phyloP scores from a whole-genome alignment of 192 early-diverging fungal genomes.

The Backusella luteola region DNA sequence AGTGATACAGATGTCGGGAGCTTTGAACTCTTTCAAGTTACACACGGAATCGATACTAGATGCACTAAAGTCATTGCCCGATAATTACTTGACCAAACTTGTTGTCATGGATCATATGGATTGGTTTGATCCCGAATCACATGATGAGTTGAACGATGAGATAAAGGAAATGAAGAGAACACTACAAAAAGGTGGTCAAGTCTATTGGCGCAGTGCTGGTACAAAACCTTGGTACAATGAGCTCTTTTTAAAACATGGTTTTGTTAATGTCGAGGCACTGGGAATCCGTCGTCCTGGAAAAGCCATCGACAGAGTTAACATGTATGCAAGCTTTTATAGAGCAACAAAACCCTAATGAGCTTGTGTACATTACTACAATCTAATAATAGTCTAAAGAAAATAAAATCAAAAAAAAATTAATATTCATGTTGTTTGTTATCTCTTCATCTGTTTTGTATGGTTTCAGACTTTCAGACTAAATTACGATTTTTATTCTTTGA shows the following conservation, averaged over 20 bases:
- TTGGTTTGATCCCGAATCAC: conserved; percentile 59
- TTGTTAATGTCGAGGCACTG: conserved; percentile 57
- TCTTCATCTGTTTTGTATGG: too few species aligned
- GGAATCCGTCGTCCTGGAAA: conserved; percentile 63
- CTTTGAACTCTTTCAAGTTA: conserved; percentile 64
- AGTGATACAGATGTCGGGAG: conserved; percentile 12
- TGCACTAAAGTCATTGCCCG: conserved; percentile 54
- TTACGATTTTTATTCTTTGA: too few species aligned
- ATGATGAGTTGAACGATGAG: conserved; percentile 68
- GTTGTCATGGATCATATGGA: conserved; percentile 91
- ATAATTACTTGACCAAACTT: conserved; percentile 70
- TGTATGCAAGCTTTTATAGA: conserved; percentile 74
- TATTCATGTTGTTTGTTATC: not conserved
- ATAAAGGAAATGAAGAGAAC: conserved; percentile 62
- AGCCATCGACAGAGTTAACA: conserved; percentile 82
- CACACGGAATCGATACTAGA: conserved; percentile 83
- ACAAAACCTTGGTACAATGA: conserved; percentile 80
- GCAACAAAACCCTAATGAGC: conserved; percentile 21
- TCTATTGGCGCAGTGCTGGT: conserved; percentile 80
- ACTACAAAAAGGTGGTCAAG: conserved; percentile 61
- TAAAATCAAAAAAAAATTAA: not conserved
- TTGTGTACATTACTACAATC: not conserved
- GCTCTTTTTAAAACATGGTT: conserved; percentile 70
- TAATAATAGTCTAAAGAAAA: not conserved
- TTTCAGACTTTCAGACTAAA: too few species aligned